Evolutionary conservation across 2,329 filamentous ascomycete species (phyloP).

Genomic region (Ophiosphaerella narmari): DNA sequence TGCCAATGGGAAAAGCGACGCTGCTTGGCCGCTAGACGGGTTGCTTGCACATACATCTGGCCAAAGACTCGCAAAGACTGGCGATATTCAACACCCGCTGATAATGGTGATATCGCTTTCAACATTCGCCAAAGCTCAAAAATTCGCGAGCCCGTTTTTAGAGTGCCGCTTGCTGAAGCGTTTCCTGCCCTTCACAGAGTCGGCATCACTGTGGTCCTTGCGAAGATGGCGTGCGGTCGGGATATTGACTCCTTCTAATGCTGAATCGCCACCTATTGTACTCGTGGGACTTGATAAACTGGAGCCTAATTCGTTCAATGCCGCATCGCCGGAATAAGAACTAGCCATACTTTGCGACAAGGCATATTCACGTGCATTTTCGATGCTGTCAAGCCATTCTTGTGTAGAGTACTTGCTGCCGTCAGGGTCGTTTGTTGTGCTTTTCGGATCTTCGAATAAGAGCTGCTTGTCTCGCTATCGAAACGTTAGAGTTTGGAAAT

Average conservation of each 20-base stretch:
- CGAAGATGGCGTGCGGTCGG: slow-evolving; percentile 57
- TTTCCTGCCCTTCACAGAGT: slow-evolving; percentile 63
- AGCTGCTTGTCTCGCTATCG: slow-evolving; percentile 84
- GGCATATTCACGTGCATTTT: slow-evolving; percentile 84
- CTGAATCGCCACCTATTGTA: slow-evolving; percentile 65
- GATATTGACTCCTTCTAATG: slow-evolving; percentile 52
- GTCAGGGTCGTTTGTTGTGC: slow-evolving; percentile 65
- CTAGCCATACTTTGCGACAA: slow-evolving; percentile 71
- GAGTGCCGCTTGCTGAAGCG: slow-evolving; percentile 90
- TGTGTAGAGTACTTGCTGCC: slow-evolving; percentile 72
- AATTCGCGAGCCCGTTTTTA: slow-evolving; percentile 90
- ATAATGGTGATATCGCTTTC: slow-evolving; percentile 17
- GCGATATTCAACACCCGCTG: background rate
- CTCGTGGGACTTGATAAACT: slow-evolving; percentile 76
- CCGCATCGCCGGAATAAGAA: slow-evolving; percentile 63
- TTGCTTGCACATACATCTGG: too few species aligned
- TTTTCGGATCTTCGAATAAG: slow-evolving; percentile 91
- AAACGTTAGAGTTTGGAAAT: slow-evolving; percentile 3
- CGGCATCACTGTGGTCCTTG: slow-evolving; percentile 56
- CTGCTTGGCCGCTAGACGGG: too few species aligned
- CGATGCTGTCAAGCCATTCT: slow-evolving; percentile 90
- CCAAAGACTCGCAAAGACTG: too few species aligned
- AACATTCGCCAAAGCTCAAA: slow-evolving; percentile 53
- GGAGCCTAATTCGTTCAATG: slow-evolving; percentile 51
- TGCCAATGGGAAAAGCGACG: too few species aligned